These are phyloP conservation scores for Platanus orientalis DNA, from an alignment of 164 flowering plant species.

Conservation along the genomic window DNA sequence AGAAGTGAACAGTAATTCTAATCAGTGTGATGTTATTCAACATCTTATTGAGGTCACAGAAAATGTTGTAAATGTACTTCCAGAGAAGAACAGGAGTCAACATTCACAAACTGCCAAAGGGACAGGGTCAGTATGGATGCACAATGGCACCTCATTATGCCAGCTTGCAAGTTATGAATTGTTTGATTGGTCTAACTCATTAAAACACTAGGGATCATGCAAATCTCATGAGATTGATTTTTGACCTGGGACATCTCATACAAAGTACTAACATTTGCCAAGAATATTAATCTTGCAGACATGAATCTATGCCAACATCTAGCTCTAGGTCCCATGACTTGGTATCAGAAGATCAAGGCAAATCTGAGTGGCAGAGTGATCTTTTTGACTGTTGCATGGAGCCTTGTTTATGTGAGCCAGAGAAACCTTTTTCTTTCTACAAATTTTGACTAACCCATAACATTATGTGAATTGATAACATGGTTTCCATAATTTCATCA, in stretches of 20 bases:
- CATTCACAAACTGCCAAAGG: conserved; percentile 10
- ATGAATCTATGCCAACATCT: conserved; percentile 13
- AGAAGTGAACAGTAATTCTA: conserved; percentile 20
- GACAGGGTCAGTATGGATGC: conserved; percentile 17
- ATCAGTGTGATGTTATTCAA: conserved; percentile 35
- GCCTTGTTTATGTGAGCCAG: conserved; percentile 37
- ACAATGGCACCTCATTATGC: not conserved
- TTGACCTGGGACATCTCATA: no score
- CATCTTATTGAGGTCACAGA: conserved; percentile 41
- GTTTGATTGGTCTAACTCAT: no score
- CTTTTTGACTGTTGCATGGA: conserved; percentile 44
- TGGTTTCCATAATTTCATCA: not conserved
- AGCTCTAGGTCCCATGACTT: conserved; percentile 4
- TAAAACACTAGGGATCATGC: no score
- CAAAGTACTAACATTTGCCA: not conserved
- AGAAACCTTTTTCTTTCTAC: no score
- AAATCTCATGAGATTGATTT: no score
- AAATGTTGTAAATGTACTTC: conserved; percentile 20
- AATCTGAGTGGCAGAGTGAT: conserved; percentile 38
- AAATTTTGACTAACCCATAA: not conserved
- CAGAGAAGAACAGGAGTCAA: conserved; percentile 16
- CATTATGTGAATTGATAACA: not conserved
- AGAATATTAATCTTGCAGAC: conserved; percentile 18
- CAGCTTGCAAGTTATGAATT: no score
- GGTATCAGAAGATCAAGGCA: conserved; percentile 9